A percentile compares a stretch with the other conserved stretches of the same genome.
Evolutionary conservation across 2,329 filamentous ascomycete species (phyloP).

Genomic region (Sporothrix sp.): DNA sequence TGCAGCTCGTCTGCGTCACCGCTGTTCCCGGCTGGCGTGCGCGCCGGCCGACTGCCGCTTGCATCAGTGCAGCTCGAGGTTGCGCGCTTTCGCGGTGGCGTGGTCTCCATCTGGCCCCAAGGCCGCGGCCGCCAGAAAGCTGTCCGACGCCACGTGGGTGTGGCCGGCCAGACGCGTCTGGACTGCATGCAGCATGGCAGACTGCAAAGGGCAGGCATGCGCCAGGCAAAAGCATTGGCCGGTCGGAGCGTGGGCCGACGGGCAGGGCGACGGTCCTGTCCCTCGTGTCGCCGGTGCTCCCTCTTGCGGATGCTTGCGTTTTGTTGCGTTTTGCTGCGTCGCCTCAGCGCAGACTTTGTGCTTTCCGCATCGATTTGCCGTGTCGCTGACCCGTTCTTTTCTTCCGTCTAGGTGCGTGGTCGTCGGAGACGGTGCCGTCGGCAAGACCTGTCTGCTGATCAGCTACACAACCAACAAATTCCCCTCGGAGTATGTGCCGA

Average conservation of each 20-base stretch:
- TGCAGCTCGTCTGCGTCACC: too few relatives aligned
- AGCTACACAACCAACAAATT: slow-evolving; percentile 99
- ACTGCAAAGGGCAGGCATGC: neutral
- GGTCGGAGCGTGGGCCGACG: too few relatives aligned
- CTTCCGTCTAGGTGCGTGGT: slow-evolving; percentile 71
- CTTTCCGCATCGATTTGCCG: too few relatives aligned
- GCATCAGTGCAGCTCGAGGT: neutral
- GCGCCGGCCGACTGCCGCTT: neutral
- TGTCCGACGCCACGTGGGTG: slow-evolving; percentile 2
- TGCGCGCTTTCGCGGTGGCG: too few relatives aligned
- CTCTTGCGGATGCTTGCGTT: too few relatives aligned
- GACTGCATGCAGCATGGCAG: neutral
- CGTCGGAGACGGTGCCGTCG: slow-evolving; percentile 97
- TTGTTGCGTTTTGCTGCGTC: too few relatives aligned
- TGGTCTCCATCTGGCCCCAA: neutral
- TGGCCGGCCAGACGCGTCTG: slow-evolving; percentile 7
- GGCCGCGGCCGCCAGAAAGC: neutral
- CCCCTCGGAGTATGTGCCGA: slow-evolving; percentile 98
- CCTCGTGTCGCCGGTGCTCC: too few relatives aligned
- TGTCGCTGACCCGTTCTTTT: neutral
- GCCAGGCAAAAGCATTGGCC: too few relatives aligned
- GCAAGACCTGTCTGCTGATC: slow-evolving; percentile 98
- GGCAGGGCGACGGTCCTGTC: neutral
- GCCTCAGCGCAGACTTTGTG: too few relatives aligned
- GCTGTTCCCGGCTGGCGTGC: too few relatives aligned